Conservation (phyloP, 441 rosid species). For the Adansonia madagascariensis region DNA sequence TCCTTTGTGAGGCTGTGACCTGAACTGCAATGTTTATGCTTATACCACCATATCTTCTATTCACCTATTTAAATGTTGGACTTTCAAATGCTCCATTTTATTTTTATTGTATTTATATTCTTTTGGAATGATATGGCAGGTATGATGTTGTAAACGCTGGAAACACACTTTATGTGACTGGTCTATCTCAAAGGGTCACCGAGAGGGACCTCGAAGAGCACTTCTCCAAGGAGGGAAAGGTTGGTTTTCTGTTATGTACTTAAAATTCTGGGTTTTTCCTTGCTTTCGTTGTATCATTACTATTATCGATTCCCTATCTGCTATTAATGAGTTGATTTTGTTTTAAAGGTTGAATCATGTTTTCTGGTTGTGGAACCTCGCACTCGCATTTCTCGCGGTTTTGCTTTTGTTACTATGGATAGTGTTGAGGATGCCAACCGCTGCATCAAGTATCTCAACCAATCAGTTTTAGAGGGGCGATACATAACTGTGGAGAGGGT, state of each 20-base stretch:
- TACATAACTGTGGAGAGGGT: conserved; percentile 98
- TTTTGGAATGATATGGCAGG: conserved; percentile 43
- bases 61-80: background rate
- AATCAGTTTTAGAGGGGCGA: conserved; percentile 91
- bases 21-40: background rate
- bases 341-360: conserved; percentile 74
- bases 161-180: conserved; percentile 90
- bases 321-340: conserved; percentile 19
- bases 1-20: background rate
- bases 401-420: conserved; percentile 94
- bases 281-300: background rate
- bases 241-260: conserved; percentile 24
- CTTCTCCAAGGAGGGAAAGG: conserved; percentile 98
- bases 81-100: background rate
- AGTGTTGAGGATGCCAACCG: conserved; percentile 77
- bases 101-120: background rate
- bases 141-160: conserved; percentile 61
- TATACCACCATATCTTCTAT: background rate
- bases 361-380: conserved; percentile 97
- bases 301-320: background rate
- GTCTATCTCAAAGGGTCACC: conserved; percentile 87
- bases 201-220: conserved; percentile 90
- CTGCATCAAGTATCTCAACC: conserved; percentile 91
- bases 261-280: conserved; percentile 11
- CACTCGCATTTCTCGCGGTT: conserved; percentile 89